Evolutionary conservation across 257 asterid species (phyloP), one percentile per base, ranked within the genome.

Genomic region (Przewalskia tangutica): DNA sequence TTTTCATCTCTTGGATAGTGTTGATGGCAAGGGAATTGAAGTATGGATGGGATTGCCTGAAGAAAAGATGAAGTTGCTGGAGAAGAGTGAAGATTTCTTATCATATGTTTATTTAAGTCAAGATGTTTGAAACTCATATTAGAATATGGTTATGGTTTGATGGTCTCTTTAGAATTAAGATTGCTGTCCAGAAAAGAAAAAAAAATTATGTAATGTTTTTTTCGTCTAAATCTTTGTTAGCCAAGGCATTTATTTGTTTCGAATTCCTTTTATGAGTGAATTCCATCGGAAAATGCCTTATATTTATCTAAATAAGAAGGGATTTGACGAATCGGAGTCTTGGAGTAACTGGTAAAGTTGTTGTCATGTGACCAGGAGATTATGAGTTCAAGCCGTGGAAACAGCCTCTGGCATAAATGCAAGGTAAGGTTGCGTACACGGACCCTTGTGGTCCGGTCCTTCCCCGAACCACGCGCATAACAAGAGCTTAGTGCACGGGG

Each of bases 21-120:
- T 62, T 13, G 44, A 65, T 66, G 80, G 79, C 5, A 60, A 56
- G 13, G 80, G 80, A 66, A 55, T 66, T 63, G 85, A 83, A 66
- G 85, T 76, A 67, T 83, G 83, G 80, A 4, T 77, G 32, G 53
- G 17, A 17, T 16, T 83, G 80, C 67, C 54, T 14, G 48, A 44
- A n/a, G 42, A 56, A 4, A 23, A 23, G 7, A 83, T 77, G 83
- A 6, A 23, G 20, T 14, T 10, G 17, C 27, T 66, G 50, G 83
- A 65, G 56, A 66, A 58, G 27, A 32, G 78, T 23, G 16, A 40
- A 40, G 64, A 56, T 9, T 83, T 83, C 9, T 34, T 68, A 17
- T 0, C 83, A 12, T 66, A 53, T 77, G 83, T 71, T 83, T 83
- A 83, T 36, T 67, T 36, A 0, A 82, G 60, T 53, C 82, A 38